Evolutionary conservation across 768 basidiomycete genomes (phyloP), one percentile per base, ranked within the genome.

Genomic region (Gymnopilus dilepis): DNA sequence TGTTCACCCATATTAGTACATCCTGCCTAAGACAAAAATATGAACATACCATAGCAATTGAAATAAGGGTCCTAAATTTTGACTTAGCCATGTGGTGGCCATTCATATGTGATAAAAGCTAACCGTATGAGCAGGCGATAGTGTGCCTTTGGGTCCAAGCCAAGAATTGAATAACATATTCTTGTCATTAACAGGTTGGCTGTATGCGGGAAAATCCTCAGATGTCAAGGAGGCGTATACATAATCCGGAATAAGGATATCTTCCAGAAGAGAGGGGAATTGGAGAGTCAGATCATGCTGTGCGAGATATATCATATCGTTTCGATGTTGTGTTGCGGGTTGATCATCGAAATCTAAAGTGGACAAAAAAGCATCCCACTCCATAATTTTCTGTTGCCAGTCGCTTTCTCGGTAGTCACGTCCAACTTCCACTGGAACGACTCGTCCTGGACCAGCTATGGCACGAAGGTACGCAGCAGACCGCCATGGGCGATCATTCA

Each of bases 341-440:
- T 76, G 74, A 41, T 77, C 73, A 42, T 70, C 66, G n/a, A 77
- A 71, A 54, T 77, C 74, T 21, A 81, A 74, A 38, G 77, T 73
- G 59, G 78, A 66, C 6, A 98, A 78, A 71, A 99, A 95, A 1
- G 78, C 80, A 34, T 91, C 86, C 87, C 94, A 97, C 21, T 72
- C 67, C 73, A 97, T 85, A 56, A 99, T 78, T 65, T 76, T 75
- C 72, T 97, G 97, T 0, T 83, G 82, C 97, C 97, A 99, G 47
- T 85, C 84, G 21, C 85, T 84, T 11, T 80, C 76, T 28, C 92
- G 86, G 74, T 99, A 99, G 70, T 95, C 91, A 33, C 75, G 73
- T 13, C 97, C 97, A 17, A 97, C 76, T 74, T 99, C 97, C 6
- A 99, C 88, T 5, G 97, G 97, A 1, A 99, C 90, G 4, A 93